A percentile compares a stretch with the other conserved stretches of the same genome.
Evolutionary conservation across 805 yeast genomes (phyloP).

Genomic region (Monosporozyma yasuniensis): DNA sequence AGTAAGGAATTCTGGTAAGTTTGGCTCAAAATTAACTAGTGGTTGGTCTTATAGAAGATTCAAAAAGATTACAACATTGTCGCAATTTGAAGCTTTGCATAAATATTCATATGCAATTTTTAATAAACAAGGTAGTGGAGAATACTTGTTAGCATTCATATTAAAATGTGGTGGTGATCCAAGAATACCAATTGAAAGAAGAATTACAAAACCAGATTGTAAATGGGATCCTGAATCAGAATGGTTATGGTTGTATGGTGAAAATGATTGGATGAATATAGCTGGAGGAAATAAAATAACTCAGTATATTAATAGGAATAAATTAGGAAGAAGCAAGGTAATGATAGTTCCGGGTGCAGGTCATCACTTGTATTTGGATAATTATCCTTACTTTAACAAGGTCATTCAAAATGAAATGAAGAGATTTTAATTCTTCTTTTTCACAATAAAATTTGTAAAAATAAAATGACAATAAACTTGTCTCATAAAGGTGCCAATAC

Average conservation of each 20-base stretch:
- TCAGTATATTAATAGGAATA: constrained; percentile 16
- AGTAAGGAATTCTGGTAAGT: constrained; percentile 67
- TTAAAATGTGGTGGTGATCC: constrained; percentile 90
- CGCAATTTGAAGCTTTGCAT: constrained; percentile 45
- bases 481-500: too few relatives aligned
- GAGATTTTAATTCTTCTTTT: background rate
- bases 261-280: constrained; percentile 58
- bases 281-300: constrained; percentile 33
- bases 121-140: constrained; percentile 85
- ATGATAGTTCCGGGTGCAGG: constrained; percentile 49
- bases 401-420: constrained; percentile 46
- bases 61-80: constrained; percentile 37
- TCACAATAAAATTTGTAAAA: background rate
- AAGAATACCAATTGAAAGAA: constrained; percentile 47
- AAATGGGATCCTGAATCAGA: constrained; percentile 36
- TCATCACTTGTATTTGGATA: constrained; percentile 74
- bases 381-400: constrained; percentile 44
- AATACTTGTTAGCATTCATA: constrained; percentile 75
- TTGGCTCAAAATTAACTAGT: constrained; percentile 78
- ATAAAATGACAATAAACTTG: background rate
- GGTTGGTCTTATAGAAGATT: constrained; percentile 87
- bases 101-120: constrained; percentile 76
- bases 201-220: constrained; percentile 7
- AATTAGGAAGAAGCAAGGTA: constrained; percentile 27
- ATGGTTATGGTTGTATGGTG: constrained; percentile 80